Evolutionary conservation across 2,329 filamentous ascomycete species (phyloP), one percentile per base, ranked within the genome.

Genomic region (Leptographium wingfieldii): DNA sequence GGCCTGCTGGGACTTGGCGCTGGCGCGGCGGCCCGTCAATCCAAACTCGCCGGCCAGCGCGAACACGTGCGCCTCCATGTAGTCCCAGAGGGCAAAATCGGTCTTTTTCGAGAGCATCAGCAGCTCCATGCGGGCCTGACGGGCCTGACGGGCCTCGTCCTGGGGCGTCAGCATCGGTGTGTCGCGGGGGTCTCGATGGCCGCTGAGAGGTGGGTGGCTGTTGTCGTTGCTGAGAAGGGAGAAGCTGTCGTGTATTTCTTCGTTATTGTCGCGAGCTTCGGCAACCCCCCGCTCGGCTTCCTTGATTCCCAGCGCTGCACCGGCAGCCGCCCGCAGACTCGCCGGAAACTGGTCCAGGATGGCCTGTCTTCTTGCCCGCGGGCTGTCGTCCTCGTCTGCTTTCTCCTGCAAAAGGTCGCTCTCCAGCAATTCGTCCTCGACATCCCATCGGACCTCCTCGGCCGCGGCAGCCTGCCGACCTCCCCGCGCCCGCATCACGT

Each of bases 51-150:
- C 68, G 0, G 86, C 78, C 63, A 85, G 71, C 1, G 77, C 74
- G 65, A 91, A 88, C 14, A 91, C 83, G 57, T 90, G 80, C 5
- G 73, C 69, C 62, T 89, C 82, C 68, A 92, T 75, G 3, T 86
- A 70, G 7, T 81, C 69, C 86, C 87, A 91, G 11, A 90, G 74
- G 57, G 82, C 80, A 25, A 77, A 72, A 65, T 92, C 88, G 0
- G 81, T 81, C 61, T 73, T 65, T 22, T 84, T 84, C 2, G 66
- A 68, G 12, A 73, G 70, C 73, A 92, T 80, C 48, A 81, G 66
- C 6, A 65, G 63, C 63, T 81, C 78, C 10, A 90, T 60, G 46
- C 56, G 53, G 3, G 31, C 6, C 56, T 64, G 63, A 5, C 63
- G 63, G 25, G 27, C 33, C 22, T n/a, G 56, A 14, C 53, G 57